Evolutionary conservation across 2,329 filamentous ascomycete species (phyloP), one percentile per base, ranked within the genome.

Genomic region (Nannizzia gypsea): DNA sequence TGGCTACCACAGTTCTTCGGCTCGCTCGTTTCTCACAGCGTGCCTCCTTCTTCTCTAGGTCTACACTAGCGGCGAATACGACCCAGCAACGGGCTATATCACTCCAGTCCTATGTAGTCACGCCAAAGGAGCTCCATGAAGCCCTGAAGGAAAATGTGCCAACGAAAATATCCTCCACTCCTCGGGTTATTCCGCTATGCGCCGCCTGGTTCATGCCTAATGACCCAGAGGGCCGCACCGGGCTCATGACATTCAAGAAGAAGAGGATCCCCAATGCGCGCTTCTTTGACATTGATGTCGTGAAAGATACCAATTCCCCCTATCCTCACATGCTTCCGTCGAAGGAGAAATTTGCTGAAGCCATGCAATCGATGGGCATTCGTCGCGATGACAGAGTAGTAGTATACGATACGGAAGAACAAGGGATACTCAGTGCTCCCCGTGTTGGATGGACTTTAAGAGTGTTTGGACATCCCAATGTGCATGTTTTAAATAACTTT

Each of bases 171-270:
- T 90, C 88, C 62, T 87, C 89, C 48, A 84, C 89, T 11, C 88
- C 92, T 0, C 85, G 88, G 65, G 86, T 95, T 48, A 85, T 99
- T 59, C 89, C 93, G 2, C 81, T 99, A 46, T 96, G 91, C 74
- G 93, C 91, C 54, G 83, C 90, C 24, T 99, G 93, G 93, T 99
- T 96, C 71, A 83, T 99, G 64, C 93, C 93, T 64, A 97, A 96
- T 73, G 92, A 96, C 65, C 78, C 81, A 1, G 70, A 81, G 66
- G 83, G 83, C 59, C 86, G 90, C 63, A 88, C 83, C 56, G 93
- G 93, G 59, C 83, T 88, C 66, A 81, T 93, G 64, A 84, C 86
- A 48, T 99, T 92, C 78, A 83, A 85, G 65, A 82, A 89, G 70
- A 83, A 85, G 70, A 89, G 90, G 67, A 93, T 99, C 64, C 92